Evolutionary conservation across 352 stramenopile genomes (phyloP).

Genomic region (Globisporangium cylindrosporum): DNA sequence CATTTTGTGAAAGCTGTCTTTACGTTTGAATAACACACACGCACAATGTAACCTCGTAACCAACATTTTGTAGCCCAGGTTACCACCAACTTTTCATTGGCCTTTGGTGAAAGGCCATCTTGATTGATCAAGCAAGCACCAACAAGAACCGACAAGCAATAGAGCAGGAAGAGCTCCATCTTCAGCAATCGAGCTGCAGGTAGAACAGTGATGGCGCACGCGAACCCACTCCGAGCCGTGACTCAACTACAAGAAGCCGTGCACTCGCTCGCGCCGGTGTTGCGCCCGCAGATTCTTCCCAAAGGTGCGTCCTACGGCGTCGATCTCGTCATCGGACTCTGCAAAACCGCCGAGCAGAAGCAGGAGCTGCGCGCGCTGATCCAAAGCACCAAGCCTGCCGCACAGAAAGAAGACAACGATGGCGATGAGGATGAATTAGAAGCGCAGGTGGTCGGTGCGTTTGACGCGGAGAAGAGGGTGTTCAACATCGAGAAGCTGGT

Average conservation of each 20-base stretch:
- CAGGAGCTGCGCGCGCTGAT: constrained; percentile 46
- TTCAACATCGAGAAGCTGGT: constrained; percentile 61
- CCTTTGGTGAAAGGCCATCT: too few relatives aligned
- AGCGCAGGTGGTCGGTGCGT: constrained; percentile 49
- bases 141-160: not conserved
- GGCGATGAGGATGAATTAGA: constrained; percentile 9
- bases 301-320: constrained; percentile 57
- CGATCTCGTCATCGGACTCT: constrained; percentile 61
- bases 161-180: not conserved
- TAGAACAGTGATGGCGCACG: constrained; percentile 8
- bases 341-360: constrained; percentile 59
- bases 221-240: constrained; percentile 55
- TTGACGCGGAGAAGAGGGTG: constrained; percentile 57
- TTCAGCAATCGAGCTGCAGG: not conserved
- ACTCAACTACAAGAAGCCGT: constrained; percentile 63
- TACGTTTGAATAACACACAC: not conserved
- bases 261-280: constrained; percentile 41
- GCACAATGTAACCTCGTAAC: not conserved
- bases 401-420: constrained; percentile 14
- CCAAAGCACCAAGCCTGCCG: constrained; percentile 31
- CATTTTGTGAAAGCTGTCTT: too few relatives aligned
- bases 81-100: not conserved
- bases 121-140: not conserved
- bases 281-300: constrained; percentile 67
- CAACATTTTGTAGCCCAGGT: not conserved